Conservation (phyloP, 78 protist species). For the Polysphondylium violaceum region DNA sequence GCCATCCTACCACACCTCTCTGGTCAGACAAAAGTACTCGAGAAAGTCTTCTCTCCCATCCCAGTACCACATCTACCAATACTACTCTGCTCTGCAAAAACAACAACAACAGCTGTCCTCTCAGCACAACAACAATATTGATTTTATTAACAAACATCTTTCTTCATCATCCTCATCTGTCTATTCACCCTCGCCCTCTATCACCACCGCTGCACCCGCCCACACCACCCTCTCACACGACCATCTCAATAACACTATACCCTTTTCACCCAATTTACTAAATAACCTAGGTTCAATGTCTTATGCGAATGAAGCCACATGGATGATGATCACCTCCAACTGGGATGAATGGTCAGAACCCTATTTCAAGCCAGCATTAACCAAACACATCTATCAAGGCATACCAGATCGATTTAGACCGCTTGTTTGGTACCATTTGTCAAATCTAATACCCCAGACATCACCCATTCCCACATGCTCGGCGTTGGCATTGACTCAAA, state of each 20-base stretch:
- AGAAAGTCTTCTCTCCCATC: slow-evolving; percentile 14
- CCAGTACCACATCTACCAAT: background rate
- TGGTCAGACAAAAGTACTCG: background rate
- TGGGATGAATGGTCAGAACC: slow-evolving; percentile 78
- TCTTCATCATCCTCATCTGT: background rate
- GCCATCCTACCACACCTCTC: slow-evolving; percentile 17
- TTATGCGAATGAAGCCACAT: slow-evolving; percentile 43
- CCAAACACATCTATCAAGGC: slow-evolving; percentile 59
- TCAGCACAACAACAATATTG: background rate
- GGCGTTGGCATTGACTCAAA: slow-evolving; percentile 6
- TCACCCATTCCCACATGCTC: slow-evolving; percentile 44
- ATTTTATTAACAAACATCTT: background rate
- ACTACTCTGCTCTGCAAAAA: too few relatives aligned
- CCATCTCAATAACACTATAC: background rate
- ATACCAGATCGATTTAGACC: slow-evolving; percentile 64
- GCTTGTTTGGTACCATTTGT: slow-evolving; percentile 44
- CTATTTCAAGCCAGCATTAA: slow-evolving; percentile 7
- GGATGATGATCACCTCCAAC: slow-evolving; percentile 49
- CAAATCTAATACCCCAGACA: slow-evolving; percentile 53
- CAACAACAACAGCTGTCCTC: background rate
- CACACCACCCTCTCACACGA: background rate
- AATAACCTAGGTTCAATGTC: slow-evolving; percentile 11
- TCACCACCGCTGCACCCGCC: background rate
- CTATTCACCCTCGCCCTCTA: background rate
- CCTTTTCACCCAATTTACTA: background rate